These are phyloP conservation scores for Prunus salicina DNA, from an alignment of 306 rosid species.

Conservation along the genomic window DNA sequence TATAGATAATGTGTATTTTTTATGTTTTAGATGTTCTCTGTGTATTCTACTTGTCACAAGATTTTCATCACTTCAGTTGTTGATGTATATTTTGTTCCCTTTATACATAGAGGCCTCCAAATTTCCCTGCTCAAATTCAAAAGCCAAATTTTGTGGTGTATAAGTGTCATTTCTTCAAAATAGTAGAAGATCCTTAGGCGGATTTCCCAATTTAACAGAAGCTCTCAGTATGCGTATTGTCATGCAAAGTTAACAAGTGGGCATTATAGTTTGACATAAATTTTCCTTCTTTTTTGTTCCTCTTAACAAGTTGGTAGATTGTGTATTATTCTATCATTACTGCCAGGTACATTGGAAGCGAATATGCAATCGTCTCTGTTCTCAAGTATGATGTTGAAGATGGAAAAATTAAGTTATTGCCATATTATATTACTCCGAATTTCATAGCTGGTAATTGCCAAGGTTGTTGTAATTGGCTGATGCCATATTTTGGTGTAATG, in stretches of 20 bases:
- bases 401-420: constrained; percentile 24
- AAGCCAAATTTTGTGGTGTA: neutral
- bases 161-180: neutral
- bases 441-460: constrained; percentile 59
- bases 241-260: neutral
- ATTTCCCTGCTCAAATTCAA: neutral
- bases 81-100: too few relatives aligned
- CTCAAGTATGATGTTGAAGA: constrained; percentile 54
- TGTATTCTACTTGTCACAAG: neutral
- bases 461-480: constrained; percentile 21
- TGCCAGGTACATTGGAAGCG: constrained; percentile 78
- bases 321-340: constrained; percentile 16
- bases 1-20: neutral
- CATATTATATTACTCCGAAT: constrained; percentile 53
- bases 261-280: neutral
- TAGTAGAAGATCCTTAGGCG: neutral
- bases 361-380: constrained; percentile 70
- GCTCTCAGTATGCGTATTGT: neutral
- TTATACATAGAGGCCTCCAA: neutral
- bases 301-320: too few relatives aligned
- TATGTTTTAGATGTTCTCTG: neutral
- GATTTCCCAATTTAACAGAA: neutral
- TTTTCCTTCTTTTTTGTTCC: too few relatives aligned
- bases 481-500: neutral
- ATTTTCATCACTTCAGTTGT: too few relatives aligned